Evolutionary conservation across 1,284 basidiomycete species (phyloP), one percentile per base, ranked within the genome.

Genomic region (Trichosporon sp.): DNA sequence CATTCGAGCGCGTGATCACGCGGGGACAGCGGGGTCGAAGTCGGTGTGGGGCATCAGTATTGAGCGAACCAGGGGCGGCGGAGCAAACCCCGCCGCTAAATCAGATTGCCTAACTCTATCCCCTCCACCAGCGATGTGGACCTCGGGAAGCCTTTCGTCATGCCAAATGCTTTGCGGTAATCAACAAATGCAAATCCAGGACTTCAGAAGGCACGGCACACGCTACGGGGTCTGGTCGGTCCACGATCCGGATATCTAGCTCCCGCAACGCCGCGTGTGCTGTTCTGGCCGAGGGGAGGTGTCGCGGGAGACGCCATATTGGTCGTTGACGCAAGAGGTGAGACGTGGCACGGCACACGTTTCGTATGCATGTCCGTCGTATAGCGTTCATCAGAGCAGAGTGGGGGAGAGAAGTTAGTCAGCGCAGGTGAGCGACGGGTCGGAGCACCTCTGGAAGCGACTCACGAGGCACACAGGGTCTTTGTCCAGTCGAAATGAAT

Each of bases 71-170:
- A 54, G 51, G 51, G 21, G 10, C 43, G 21, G 51, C 51, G 51
- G 51, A 54, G 51, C 19, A 54, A 54, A 54, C 51, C 51, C 51
- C 51, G 51, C 51, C 51, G 51, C 51, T 54, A 54, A 54, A 54
- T 21, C 19, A 19, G 51, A 54, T 54, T 19, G 11, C 21, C 46
- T 19, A 54, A 54, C 51, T 54, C 51, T 54, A 54, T 26, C 35
- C 51, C 51, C 51, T 54, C 51, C 19, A 54, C 46, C 26, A 10
- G 38, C 7, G 8, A 12, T 11, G 10, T 46, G 5, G 16, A 5
- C 43, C 43, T 46, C 43, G 43, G 43, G 5, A 40, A 40, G 38
- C 43, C 43, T 46, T 26, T n/a, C 43, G 38, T 40, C 38, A 40
- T 40, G 12, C 38, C 38, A 40, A 40, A 40, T 40, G 38, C 35